These are phyloP conservation scores for Zoysia matrella DNA, from an alignment of 202 grass and related monocot genomes.

Conservation along the genomic window DNA sequence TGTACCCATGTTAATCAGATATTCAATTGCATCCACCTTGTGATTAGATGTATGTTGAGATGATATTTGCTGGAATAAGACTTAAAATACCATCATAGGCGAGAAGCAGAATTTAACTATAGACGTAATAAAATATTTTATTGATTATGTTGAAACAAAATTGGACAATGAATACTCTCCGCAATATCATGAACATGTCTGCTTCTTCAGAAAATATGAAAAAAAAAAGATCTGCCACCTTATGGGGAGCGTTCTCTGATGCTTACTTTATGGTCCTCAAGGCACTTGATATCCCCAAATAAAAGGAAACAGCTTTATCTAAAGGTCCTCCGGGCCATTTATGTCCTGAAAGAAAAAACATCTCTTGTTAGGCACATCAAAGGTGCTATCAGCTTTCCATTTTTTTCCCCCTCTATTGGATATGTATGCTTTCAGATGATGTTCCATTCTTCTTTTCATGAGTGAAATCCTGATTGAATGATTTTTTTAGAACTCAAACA, in stretches of 20 bases:
- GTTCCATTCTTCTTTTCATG: not conserved
- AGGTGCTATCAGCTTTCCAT: slow-evolving; percentile 1
- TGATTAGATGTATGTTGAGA: slow-evolving; percentile 14
- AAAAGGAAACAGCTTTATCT: slow-evolving; percentile 31
- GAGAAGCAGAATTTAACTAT: slow-evolving; percentile 3
- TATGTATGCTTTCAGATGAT: slow-evolving; percentile 4
- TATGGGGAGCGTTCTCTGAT: slow-evolving; percentile 9
- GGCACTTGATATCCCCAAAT: slow-evolving; percentile 66
- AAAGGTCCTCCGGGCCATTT: slow-evolving; percentile 70
- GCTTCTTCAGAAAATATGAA: slow-evolving; percentile 26
- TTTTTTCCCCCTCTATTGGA: not conserved
- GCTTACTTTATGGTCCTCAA: slow-evolving; percentile 57
- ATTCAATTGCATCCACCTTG: slow-evolving; percentile 10
- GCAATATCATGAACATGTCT: slow-evolving; percentile 35
- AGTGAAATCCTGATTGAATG: not conserved
- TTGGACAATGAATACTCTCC: slow-evolving; percentile 32
- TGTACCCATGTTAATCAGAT: slow-evolving; percentile 20
- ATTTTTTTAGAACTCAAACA: not conserved
- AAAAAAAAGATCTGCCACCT: slow-evolving; percentile 27
- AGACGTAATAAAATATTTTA: not conserved
- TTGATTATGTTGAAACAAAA: slow-evolving; percentile 35
- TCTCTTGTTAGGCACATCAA: slow-evolving; percentile 17
- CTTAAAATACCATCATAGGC: not conserved
- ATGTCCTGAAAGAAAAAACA: slow-evolving; percentile 59
- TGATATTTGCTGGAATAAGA: slow-evolving; percentile 12